Evolutionary conservation across 202 grass and related monocot genomes (phyloP).

Genomic region (Carex arenaria): DNA sequence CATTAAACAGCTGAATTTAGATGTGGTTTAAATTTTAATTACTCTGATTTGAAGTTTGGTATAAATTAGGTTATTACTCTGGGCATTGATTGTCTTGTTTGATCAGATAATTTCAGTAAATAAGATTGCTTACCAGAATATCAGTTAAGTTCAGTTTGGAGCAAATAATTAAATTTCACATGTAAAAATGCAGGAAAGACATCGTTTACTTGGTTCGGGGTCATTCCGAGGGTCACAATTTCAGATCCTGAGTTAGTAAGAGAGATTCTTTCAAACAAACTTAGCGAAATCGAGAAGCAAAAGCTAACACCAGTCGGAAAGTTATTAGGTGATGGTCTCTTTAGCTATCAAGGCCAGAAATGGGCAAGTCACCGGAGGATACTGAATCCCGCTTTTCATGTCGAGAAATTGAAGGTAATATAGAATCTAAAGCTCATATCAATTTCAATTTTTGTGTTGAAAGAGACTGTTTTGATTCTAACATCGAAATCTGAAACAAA

Average conservation of each 20-base stretch:
- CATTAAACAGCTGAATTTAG: background rate
- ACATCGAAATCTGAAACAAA: background rate
- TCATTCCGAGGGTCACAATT: constrained; percentile 34
- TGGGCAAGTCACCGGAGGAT: constrained; percentile 71
- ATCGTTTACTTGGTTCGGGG: constrained; percentile 51
- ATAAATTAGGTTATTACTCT: background rate
- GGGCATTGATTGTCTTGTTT: background rate
- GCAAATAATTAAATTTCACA: background rate
- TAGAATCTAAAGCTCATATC: background rate
- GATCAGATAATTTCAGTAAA: background rate
- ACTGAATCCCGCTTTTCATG: constrained; percentile 78
- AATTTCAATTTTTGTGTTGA: background rate
- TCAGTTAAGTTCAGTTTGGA: background rate
- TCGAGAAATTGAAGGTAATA: constrained; percentile 64
- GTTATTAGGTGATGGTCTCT: constrained; percentile 28
- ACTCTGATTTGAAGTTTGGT: background rate
- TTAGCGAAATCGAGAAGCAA: constrained; percentile 37
- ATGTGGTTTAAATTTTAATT: background rate
- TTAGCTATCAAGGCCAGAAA: constrained; percentile 44
- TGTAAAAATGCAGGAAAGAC: constrained; percentile 35
- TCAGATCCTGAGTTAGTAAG: constrained; percentile 40
- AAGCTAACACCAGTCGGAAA: background rate
- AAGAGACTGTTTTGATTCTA: background rate
- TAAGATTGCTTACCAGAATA: background rate
- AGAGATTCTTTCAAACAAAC: constrained; percentile 47